These are phyloP conservation scores for Suhomyces panamericanus DNA, from an alignment of 1,139 yeast species.

Conservation along the genomic window DNA sequence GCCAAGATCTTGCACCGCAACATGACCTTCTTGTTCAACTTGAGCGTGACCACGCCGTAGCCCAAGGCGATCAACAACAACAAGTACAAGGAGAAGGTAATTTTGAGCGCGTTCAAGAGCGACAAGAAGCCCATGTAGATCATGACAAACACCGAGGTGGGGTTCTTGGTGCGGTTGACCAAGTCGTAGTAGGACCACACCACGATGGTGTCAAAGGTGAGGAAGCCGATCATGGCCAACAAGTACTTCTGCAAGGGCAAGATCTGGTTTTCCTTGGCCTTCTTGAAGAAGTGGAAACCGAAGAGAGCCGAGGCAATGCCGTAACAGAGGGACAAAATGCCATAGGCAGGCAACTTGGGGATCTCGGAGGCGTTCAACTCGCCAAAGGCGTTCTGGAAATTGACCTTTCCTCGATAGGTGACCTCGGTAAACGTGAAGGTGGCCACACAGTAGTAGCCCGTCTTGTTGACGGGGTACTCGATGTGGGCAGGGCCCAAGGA, in stretches of 20 bases:
- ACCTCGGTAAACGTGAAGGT: constrained; percentile 44
- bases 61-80: constrained; percentile 85
- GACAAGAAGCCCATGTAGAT: constrained; percentile 79
- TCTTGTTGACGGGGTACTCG: constrained; percentile 62
- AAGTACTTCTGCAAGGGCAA: constrained; percentile 89
- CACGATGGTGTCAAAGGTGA: constrained; percentile 81
- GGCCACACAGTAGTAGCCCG: constrained; percentile 92
- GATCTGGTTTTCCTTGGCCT: constrained; percentile 73
- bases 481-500: constrained; percentile 60
- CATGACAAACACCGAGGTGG: constrained; percentile 53
- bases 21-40: constrained; percentile 76
- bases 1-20: constrained; percentile 78
- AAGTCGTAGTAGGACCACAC: constrained; percentile 92
- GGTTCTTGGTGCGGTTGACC: constrained; percentile 59
- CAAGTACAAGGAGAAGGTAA: constrained; percentile 86
- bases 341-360: constrained; percentile 88
- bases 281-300: constrained; percentile 82
- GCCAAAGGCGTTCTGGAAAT: constrained; percentile 91
- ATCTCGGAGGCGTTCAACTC: constrained; percentile 85
- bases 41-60: constrained; percentile 89
- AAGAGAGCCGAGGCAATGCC: constrained; percentile 78
- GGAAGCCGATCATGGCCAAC: constrained; percentile 78
- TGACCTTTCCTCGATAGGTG: constrained; percentile 62
- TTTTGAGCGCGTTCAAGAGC: constrained; percentile 73
- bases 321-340: constrained; percentile 79